These are phyloP conservation scores for Hypoxylon sp. DNA, from an alignment of 2,329 filamentous ascomycete genomes.

Conservation along the genomic window DNA sequence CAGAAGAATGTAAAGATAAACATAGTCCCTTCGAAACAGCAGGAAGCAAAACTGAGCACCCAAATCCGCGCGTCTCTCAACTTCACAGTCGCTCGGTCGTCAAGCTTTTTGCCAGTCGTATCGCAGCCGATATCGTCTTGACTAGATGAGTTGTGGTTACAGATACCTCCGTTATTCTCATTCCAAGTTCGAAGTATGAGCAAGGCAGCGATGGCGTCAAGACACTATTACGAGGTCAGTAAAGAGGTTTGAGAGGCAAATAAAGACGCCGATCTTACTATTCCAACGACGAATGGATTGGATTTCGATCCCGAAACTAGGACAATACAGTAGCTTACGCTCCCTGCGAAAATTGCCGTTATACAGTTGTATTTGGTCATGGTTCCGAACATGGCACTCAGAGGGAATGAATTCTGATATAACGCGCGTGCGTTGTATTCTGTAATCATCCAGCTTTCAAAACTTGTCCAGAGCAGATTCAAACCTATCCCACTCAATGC, in stretches of 20 bases:
- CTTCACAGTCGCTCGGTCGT: conserved; percentile 1
- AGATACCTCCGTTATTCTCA: conserved; percentile 45
- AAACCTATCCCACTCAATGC: conserved; percentile 69
- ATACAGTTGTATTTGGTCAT: conserved; percentile 67
- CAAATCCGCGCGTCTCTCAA: conserved; percentile 50
- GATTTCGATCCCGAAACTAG: conserved; percentile 62
- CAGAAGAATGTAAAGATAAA: conserved; percentile 56
- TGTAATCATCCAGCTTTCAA: conserved; percentile 74
- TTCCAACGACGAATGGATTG: conserved; percentile 64
- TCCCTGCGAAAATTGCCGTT: conserved; percentile 66
- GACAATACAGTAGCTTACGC: conserved; percentile 66
- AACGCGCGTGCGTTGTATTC: conserved; percentile 65
- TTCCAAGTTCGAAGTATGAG: conserved; percentile 54
- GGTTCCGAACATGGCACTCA: conserved; percentile 65
- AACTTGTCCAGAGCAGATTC: conserved; percentile 70
- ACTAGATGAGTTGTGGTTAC: neutral
- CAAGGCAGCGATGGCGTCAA: conserved; percentile 50
- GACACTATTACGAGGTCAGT: conserved; percentile 37
- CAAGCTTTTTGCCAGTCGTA: neutral
- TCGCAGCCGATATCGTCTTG: neutral
- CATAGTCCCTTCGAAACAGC: conserved; percentile 56
- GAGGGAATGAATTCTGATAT: conserved; percentile 55
- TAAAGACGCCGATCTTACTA: conserved; percentile 46
- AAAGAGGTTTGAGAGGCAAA: neutral
- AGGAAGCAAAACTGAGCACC: conserved; percentile 54